A percentile compares a stretch with the other conserved stretches of the same genome.
Conservation (phyloP, 345 rosid genomes). For the Aethionema arabicum region DNA sequence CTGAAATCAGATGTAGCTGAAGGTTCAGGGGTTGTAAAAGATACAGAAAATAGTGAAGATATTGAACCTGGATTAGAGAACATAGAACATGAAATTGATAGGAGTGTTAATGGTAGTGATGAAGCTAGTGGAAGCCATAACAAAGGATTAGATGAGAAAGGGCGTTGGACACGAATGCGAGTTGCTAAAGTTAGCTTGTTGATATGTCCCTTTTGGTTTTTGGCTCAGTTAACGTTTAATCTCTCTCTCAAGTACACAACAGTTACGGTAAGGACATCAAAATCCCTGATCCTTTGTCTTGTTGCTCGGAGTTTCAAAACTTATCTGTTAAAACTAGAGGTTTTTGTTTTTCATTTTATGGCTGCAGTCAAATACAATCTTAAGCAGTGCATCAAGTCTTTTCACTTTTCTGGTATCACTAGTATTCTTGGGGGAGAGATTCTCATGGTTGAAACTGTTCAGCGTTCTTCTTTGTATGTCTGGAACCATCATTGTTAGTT, state of each 20-base stretch:
- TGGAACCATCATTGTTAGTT: constrained; percentile 83
- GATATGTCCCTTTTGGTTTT: constrained; percentile 91
- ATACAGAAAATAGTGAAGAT: constrained; percentile 39
- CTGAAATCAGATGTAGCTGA: constrained; percentile 33
- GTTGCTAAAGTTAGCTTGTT: constrained; percentile 81
- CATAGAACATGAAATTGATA: constrained; percentile 32
- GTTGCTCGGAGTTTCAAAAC: background rate
- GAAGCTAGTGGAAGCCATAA: constrained; percentile 20
- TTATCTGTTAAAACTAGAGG: background rate
- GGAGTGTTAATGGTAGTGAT: constrained; percentile 30
- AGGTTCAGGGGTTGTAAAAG: constrained; percentile 39
- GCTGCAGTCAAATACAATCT: constrained; percentile 87
- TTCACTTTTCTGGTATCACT: constrained; percentile 86
- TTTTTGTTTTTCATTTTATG: constrained; percentile 16
- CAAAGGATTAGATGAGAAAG: constrained; percentile 62
- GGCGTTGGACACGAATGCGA: constrained; percentile 84
- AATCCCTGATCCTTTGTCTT: background rate
- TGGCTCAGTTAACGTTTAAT: constrained; percentile 87
- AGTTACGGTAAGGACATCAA: constrained; percentile 61
- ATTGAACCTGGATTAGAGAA: constrained; percentile 37
- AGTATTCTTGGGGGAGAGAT: constrained; percentile 74
- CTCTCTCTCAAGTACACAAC: constrained; percentile 89
- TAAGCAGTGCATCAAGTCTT: constrained; percentile 90
- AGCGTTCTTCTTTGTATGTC: constrained; percentile 96
- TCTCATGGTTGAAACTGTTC: constrained; percentile 80